These are phyloP conservation scores for Aspergillus sp. DNA, from an alignment of 2,329 filamentous ascomycete genomes.

Conservation along the genomic window DNA sequence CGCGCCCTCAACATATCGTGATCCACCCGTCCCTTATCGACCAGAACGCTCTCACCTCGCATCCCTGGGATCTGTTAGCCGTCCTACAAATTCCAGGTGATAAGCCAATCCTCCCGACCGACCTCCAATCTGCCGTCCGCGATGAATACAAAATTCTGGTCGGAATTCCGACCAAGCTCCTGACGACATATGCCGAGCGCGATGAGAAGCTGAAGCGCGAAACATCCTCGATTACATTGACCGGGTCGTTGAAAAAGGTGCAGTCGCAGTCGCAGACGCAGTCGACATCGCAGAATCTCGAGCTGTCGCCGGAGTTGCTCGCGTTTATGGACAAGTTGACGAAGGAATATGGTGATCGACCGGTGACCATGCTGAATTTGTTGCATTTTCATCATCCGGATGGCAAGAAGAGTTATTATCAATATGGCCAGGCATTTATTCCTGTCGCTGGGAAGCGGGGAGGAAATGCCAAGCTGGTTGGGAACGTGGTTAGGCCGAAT, in stretches of 20 bases:
- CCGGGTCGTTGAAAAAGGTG: slow-evolving; percentile 20
- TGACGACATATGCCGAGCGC: slow-evolving; percentile 20
- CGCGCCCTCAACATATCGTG: slow-evolving; percentile 30
- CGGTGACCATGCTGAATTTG: slow-evolving; percentile 59
- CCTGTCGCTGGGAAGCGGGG: slow-evolving; percentile 48
- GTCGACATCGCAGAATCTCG: slow-evolving; percentile 44
- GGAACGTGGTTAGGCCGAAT: slow-evolving; percentile 42
- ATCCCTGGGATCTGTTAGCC: slow-evolving; percentile 31
- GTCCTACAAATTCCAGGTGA: slow-evolving; percentile 17
- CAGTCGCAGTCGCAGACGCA: slow-evolving; percentile 16
- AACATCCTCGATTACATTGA: slow-evolving; percentile 14
- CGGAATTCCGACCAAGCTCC: slow-evolving; percentile 32
- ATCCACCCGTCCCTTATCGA: slow-evolving; percentile 30
- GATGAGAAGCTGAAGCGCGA: slow-evolving; percentile 15
- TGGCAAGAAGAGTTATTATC: slow-evolving; percentile 48
- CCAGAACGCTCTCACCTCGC: slow-evolving; percentile 17
- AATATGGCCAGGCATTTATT: slow-evolving; percentile 46
- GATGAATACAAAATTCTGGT: slow-evolving; percentile 27
- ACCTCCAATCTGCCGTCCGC: slow-evolving; percentile 12
- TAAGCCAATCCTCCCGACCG: slow-evolving; percentile 14
- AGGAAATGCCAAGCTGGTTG: slow-evolving; percentile 56
- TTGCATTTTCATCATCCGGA: slow-evolving; percentile 49
- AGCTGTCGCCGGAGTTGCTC: slow-evolving; percentile 47
- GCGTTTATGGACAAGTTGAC: slow-evolving; percentile 41
- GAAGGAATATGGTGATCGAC: slow-evolving; percentile 24